Conservation (phyloP, 176 grass and related monocot genomes). For the Eleusine indica region DNA sequence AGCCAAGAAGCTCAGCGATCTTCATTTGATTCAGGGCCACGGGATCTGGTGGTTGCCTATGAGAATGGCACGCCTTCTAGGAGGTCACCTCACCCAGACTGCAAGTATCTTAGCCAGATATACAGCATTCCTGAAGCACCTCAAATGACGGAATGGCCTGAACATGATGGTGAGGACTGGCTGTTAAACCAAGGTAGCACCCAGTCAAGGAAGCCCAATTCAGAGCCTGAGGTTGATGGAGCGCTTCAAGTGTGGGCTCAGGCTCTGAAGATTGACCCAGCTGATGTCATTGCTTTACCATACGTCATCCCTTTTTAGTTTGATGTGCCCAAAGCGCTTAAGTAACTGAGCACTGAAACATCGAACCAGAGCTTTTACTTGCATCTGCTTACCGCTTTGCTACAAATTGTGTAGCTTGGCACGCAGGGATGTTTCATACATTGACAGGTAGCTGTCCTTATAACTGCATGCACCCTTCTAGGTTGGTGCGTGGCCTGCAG, state of each 20-base stretch:
- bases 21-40: conserved; percentile 24
- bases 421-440: conserved; percentile 33
- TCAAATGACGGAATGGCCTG: conserved; percentile 58
- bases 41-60: conserved; percentile 34
- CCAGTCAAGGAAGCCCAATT: conserved; percentile 35
- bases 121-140: conserved; percentile 64
- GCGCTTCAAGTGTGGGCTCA: conserved; percentile 53
- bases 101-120: conserved; percentile 64
- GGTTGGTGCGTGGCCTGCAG: conserved; percentile 34
- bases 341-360: conserved; percentile 35
- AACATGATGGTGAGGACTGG: conserved; percentile 51
- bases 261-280: conserved; percentile 47
- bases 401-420: conserved; percentile 53
- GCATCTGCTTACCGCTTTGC: conserved; percentile 37
- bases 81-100: conserved; percentile 56
- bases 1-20: conserved; percentile 48
- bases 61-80: conserved; percentile 34
- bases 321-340: background rate
- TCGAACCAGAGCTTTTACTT: conserved; percentile 14
- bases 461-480: conserved; percentile 21
- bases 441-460: conserved; percentile 35
- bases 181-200: conserved; percentile 36
- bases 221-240: conserved; percentile 31
- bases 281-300: conserved; percentile 57
- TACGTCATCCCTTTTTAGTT: conserved; percentile 60